Conservation (phyloP, 306 rosid genomes). For the Pyrus pyrifolia region DNA sequence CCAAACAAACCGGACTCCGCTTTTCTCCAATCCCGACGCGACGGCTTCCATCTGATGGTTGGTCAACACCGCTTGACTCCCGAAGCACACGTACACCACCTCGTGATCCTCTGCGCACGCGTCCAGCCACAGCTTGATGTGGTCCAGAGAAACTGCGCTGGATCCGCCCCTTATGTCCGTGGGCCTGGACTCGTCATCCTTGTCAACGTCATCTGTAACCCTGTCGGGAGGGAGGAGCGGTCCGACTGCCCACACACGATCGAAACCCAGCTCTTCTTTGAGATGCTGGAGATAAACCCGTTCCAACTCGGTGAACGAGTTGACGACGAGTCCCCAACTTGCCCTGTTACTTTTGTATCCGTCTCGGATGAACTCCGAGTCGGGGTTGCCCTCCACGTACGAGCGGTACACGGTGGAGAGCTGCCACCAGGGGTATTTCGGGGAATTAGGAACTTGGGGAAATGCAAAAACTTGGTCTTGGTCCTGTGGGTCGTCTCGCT, state of each 20-base stretch:
- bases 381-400: constrained; percentile 18
- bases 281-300: constrained; percentile 27
- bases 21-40: constrained; percentile 25
- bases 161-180: constrained; percentile 26
- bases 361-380: constrained; percentile 10
- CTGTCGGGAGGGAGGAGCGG: constrained; percentile 31
- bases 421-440: constrained; percentile 59
- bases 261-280: constrained; percentile 23
- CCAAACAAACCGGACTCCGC: constrained; percentile 49
- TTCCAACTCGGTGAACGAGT: constrained; percentile 39
- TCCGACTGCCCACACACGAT: constrained; percentile 47
- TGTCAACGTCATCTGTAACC: background rate
- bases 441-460: constrained; percentile 24
- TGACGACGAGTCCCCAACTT: constrained; percentile 43
- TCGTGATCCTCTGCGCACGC: background rate
- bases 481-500: background rate
- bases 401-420: constrained; percentile 33
- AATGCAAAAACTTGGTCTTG: constrained; percentile 28
- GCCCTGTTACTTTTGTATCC: constrained; percentile 9
- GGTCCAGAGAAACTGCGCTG: constrained; percentile 4
- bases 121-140: constrained; percentile 41
- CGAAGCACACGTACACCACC: constrained; percentile 51
- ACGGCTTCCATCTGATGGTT: constrained; percentile 24
- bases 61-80: constrained; percentile 22
- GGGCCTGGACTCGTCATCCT: background rate